These are phyloP conservation scores for Sphagnum magellanicum DNA, from an alignment of 228 moss, liverwort and hornwort species.

Conservation along the genomic window DNA sequence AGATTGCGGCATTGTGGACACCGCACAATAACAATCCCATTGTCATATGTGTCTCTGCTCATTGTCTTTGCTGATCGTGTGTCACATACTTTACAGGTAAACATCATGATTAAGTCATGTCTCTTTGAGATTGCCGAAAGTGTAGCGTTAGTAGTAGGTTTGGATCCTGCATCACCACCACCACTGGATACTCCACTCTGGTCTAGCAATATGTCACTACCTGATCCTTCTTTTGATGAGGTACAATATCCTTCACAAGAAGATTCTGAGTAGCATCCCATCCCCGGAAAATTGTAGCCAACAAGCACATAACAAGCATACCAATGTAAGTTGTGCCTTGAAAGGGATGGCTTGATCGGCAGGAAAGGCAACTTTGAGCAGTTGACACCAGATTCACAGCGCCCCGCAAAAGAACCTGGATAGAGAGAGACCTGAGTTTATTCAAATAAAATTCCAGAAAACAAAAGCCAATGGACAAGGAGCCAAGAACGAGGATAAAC, in stretches of 20 bases:
- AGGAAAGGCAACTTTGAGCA: too few relatives aligned
- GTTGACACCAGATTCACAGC: too few relatives aligned
- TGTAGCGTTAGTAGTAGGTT: not conserved
- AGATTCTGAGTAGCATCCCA: not conserved
- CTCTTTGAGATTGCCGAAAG: constrained; percentile 45
- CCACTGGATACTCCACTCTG: not conserved
- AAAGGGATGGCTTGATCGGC: too few relatives aligned
- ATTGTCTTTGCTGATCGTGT: constrained; percentile 85
- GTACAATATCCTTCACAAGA: not conserved
- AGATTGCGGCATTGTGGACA: constrained; percentile 80
- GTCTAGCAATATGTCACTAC: not conserved
- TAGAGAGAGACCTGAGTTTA: too few relatives aligned
- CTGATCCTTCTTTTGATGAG: not conserved
- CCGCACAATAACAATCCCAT: constrained; percentile 86
- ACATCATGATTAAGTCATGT: constrained; percentile 86
- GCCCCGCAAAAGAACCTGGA: too few relatives aligned
- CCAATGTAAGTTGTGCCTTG: too few relatives aligned
- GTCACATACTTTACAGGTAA: constrained; percentile 87
- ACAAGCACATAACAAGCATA: too few relatives aligned
- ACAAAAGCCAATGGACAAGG: too few relatives aligned
- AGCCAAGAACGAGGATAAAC: too few relatives aligned
- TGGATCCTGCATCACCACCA: too few relatives aligned
- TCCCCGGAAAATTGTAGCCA: too few relatives aligned
- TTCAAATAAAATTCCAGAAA: too few relatives aligned
- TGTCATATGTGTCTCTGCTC: constrained; percentile 75